Percentiles rank a stretch among this genome's conserved stretches.
Evolutionary conservation across 2,329 filamentous ascomycete genomes (phyloP).

Genomic region (Diaporthe vaccinii): DNA sequence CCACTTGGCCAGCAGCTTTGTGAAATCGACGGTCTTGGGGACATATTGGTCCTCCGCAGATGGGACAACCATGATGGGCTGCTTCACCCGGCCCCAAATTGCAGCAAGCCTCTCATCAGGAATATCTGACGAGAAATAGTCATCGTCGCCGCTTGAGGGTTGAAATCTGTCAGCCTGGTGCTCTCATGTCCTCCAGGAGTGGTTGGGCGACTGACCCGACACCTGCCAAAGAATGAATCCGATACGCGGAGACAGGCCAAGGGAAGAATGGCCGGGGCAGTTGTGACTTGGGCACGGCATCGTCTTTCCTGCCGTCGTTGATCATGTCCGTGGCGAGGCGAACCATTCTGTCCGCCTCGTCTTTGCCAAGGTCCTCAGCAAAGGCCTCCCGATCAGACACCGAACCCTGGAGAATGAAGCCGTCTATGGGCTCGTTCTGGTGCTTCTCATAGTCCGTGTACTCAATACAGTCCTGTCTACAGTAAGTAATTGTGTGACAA

Average conservation of each 20-base stretch:
- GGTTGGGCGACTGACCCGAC: slow-evolving; percentile 59
- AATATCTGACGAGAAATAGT: slow-evolving; percentile 90
- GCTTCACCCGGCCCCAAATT: slow-evolving; percentile 76
- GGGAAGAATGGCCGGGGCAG: slow-evolving; percentile 56
- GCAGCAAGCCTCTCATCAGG: slow-evolving; percentile 64
- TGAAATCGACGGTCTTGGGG: slow-evolving; percentile 69
- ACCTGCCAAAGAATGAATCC: slow-evolving; percentile 64
- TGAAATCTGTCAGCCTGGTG: background rate
- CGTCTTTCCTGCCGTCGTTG: slow-evolving; percentile 63
- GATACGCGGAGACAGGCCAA: slow-evolving; percentile 64
- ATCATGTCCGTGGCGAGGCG: slow-evolving; percentile 68
- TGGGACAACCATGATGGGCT: slow-evolving; percentile 74
- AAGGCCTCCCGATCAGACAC: slow-evolving; percentile 82
- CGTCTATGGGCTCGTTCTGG: slow-evolving; percentile 72
- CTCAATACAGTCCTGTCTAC: slow-evolving; percentile 66
- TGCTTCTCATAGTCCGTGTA: slow-evolving; percentile 62
- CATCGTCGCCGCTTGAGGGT: slow-evolving; percentile 76
- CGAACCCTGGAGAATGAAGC: slow-evolving; percentile 83
- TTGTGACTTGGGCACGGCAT: slow-evolving; percentile 65
- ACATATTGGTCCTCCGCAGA: slow-evolving; percentile 77
- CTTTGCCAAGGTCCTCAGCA: slow-evolving; percentile 57
- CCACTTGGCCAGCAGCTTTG: slow-evolving; percentile 70
- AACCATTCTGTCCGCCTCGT: slow-evolving; percentile 60
- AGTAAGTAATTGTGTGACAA: slow-evolving; percentile 28
- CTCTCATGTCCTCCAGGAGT: background rate